A percentile compares a stretch with the other conserved stretches of the same genome.
Conservation (phyloP, 768 basidiomycete species). For the Calocera cornea region DNA sequence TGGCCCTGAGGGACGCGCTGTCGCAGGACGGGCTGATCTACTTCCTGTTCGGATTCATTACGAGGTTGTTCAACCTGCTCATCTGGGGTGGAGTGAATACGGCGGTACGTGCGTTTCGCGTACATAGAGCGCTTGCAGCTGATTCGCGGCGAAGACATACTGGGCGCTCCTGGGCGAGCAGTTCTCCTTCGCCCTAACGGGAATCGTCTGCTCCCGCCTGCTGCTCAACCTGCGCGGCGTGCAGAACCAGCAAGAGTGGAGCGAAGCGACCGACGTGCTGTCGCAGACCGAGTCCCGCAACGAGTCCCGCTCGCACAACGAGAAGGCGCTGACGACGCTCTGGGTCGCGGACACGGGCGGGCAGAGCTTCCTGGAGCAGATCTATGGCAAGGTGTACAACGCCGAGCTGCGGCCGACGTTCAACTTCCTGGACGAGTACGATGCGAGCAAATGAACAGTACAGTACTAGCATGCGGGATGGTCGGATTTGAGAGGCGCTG, state of each 20-base stretch:
- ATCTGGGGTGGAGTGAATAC: constrained; percentile 1
- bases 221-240: constrained; percentile 4
- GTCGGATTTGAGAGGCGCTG: no score
- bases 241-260: background rate
- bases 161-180: constrained; percentile 3
- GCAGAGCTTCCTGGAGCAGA: constrained; percentile 1
- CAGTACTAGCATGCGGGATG: no score
- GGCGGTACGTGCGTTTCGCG: background rate
- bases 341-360: background rate
- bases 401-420: background rate
- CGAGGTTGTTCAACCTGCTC: background rate
- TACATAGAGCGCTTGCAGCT: background rate
- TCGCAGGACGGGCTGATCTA: background rate
- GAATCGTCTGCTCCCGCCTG: constrained; percentile 1
- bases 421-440: background rate
- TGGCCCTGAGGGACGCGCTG: background rate
- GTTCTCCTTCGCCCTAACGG: background rate
- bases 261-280: background rate
- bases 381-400: background rate
- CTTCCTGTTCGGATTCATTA: background rate
- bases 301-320: background rate
- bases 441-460: background rate
- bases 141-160: background rate
- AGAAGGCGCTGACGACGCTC: background rate
- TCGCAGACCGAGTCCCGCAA: background rate